Evolutionary conservation across 2,329 filamentous ascomycete species (phyloP).

Genomic region (Hymenoscyphus scutula): DNA sequence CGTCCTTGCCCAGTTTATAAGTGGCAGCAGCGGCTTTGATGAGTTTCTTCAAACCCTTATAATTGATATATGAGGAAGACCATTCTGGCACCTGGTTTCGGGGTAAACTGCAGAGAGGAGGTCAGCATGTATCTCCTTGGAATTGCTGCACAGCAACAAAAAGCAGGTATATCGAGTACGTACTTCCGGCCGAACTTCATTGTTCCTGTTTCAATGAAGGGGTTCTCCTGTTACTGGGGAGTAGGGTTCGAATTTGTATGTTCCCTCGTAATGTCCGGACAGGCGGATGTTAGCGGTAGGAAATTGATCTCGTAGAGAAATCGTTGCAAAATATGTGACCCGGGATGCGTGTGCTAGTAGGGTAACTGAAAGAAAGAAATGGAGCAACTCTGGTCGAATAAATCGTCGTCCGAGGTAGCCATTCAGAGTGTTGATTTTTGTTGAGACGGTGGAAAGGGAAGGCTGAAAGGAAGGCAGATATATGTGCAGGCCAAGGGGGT

Average conservation of each 20-base stretch:
- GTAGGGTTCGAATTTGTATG: background rate
- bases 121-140: background rate
- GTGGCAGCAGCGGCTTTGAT: conserved; percentile 74
- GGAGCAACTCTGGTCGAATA: conserved; percentile 31
- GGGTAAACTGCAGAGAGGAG: conserved; percentile 53
- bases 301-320: background rate
- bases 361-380: conserved; percentile 26
- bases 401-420: conserved; percentile 26
- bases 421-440: conserved; percentile 26
- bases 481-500: background rate
- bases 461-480: background rate
- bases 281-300: background rate
- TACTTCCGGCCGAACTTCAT: conserved; percentile 67
- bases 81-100: conserved; percentile 86
- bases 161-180: conserved; percentile 29
- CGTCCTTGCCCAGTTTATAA: conserved; percentile 65
- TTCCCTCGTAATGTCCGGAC: background rate
- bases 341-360: conserved; percentile 18
- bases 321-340: background rate
- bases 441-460: background rate
- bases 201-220: conserved; percentile 21
- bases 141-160: background rate
- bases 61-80: conserved; percentile 82
- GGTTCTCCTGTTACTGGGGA: conserved; percentile 2
- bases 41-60: conserved; percentile 90